Evolutionary conservation across 208 protist genomes (phyloP), one percentile per base, ranked within the genome.

Genomic region (Wallacemonas collosoma): DNA sequence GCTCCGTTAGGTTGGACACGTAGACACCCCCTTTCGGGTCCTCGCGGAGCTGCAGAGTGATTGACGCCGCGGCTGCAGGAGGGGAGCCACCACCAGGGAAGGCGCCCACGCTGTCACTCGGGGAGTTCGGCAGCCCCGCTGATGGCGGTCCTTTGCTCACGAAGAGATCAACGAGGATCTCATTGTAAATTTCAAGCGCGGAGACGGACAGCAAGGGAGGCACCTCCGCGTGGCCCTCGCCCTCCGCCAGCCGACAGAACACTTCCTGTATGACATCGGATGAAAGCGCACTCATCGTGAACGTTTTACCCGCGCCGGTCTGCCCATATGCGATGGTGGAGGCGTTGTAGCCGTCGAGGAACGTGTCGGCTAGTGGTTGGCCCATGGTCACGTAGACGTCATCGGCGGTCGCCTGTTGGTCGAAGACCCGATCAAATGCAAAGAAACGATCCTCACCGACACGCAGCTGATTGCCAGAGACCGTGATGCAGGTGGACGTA

Each of bases 141-240:
- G 38, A 51, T 54, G 14, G 44, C 39, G 39, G 26, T 73, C 36
- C 11, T 40, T 48, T 43, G 43, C 61, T 39, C n/a, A 5, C 39
- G 56, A 98, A 77, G 6, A 99, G 79, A 66, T 99, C 97, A 48
- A 82, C 82, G 36, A 98, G 68, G 1, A 73, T 68, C 71, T 99
- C 97, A 74, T 99, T 98, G 85, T 99, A 98, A 64, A 99, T 93
- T 60, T 99, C 96, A 40, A 98, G 70, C 48, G 91, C 97, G 2
- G 93, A 95, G 41, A 90, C 68, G 41, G 70, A 43, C 57, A 89
- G 55, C 38, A 69, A 35, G 35, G 45, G 45, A 56, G 51, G 39
- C 50, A 15, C 60, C 47, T 11, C 44, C 57, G 15, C 2, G 14
- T 39, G 61, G 54, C 14, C 68, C 55, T 87, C 71, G 26, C 26